Conservation (phyloP, 495 filamentous ascomycete genomes). For the Arthonia radiata region DNA sequence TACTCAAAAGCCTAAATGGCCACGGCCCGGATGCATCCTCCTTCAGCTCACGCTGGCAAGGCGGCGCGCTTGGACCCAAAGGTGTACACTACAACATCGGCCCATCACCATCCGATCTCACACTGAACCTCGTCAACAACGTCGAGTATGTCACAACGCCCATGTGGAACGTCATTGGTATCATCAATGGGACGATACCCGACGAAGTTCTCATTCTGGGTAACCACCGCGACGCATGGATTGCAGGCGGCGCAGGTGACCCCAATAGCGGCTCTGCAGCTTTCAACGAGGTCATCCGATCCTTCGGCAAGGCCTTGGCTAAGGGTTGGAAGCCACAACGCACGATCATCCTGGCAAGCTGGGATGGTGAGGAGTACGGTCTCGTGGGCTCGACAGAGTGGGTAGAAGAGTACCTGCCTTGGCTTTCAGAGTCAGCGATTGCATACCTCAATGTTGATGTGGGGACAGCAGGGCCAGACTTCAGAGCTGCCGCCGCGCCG, state of each 20-base stretch:
- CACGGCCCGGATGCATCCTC: conserved; percentile 38
- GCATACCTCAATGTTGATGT: conserved; percentile 55
- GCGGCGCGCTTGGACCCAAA: conserved; percentile 53
- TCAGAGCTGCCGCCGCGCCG: conserved; percentile 40
- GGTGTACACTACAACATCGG: conserved; percentile 83
- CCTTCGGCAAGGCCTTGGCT: conserved; percentile 17
- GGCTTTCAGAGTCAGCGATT: conserved; percentile 28
- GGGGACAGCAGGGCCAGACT: conserved; percentile 25
- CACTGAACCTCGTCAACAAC: conserved; percentile 62
- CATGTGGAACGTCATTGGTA: conserved; percentile 83
- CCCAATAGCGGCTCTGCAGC: conserved; percentile 21
- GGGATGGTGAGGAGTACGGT: conserved; percentile 28
- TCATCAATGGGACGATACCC: conserved; percentile 71
- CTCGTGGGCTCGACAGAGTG: conserved; percentile 12
- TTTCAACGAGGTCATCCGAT: conserved; percentile 15
- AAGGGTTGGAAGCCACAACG: conserved; percentile 20
- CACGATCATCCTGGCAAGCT: conserved; percentile 47
- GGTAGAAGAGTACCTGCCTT: conserved; percentile 13
- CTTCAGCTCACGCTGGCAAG: too few species aligned
- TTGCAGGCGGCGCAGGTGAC: conserved; percentile 37
- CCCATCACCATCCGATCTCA: conserved; percentile 50
- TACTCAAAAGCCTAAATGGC: conserved; percentile 11
- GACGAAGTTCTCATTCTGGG: conserved; percentile 82
- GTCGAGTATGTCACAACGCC: conserved; percentile 79
- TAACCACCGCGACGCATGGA: conserved; percentile 90